Base-by-base conservation (phyloP, 768 basidiomycete genomes). In the Russula compacta region DNA sequence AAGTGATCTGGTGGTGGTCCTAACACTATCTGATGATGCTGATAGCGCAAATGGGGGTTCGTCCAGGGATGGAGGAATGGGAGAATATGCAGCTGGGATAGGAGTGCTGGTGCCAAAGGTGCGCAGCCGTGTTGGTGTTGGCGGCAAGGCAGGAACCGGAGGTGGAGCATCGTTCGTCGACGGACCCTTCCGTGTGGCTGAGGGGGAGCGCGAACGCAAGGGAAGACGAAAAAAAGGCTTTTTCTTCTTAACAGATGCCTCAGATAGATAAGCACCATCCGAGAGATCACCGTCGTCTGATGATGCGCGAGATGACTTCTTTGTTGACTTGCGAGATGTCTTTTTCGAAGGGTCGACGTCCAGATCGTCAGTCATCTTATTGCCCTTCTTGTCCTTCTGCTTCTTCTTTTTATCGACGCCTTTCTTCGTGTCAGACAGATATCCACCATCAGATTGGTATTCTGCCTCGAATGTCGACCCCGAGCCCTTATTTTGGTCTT, bases 371-470 rank as follows among this genome's bases (percentile, higher is more conserved):
- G 43, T 8, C 64, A 44, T 55, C 68, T 71, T 51, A 49, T 54
- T 51, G 12, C 53, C 36, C 35, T 63, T 55, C n/a, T 54, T 54
- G 53, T 66, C 52, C 40, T 64, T 65, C 21, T 46, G n/a, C 58
- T 67, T 63, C 51, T 66, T 40, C 44, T 68, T 58, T 54, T 53
- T 50, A 55, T 38, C 65, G 29, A 44, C 58, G 63, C 9, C 44
- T 54, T 58, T 63, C 12, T 17, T 46, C 48, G 47, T 38, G 15
- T 65, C 67, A 1, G 72, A 69, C 14, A 70, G 19, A 36, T 67
- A 64, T 12, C 68, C 73, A 14, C 68, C 70, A 63, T 76, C 74
- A 8, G 70, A 71, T 53, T 72, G 71, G 63, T 71, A 67, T 42
- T 72, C 73, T 6, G 68, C 67, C 32, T 67, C 64, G 4, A 66